These are phyloP conservation scores for Mangifera indica DNA, from an alignment of 345 rosid genomes.

Conservation along the genomic window DNA sequence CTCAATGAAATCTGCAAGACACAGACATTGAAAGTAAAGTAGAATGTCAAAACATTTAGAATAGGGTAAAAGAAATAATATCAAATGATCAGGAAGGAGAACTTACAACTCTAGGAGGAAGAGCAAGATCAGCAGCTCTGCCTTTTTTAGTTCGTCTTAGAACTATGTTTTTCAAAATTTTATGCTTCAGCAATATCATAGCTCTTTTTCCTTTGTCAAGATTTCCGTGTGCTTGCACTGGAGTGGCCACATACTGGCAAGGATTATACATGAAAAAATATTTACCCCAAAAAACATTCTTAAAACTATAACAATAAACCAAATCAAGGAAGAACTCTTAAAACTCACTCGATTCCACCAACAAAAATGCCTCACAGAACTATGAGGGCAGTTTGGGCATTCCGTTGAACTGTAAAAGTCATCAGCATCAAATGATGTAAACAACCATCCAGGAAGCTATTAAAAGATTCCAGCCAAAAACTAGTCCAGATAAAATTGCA, in stretches of 20 bases:
- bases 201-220: slow-evolving; percentile 54
- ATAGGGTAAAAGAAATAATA: slow-evolving; percentile 6
- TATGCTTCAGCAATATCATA: slow-evolving; percentile 86
- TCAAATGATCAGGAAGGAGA: slow-evolving; percentile 3
- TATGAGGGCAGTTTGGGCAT: slow-evolving; percentile 78
- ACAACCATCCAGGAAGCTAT: slow-evolving; percentile 7
- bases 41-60: slow-evolving; percentile 7
- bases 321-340: slow-evolving; percentile 9
- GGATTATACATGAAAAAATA: slow-evolving; percentile 12
- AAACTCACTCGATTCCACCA: slow-evolving; percentile 97
- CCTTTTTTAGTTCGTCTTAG: slow-evolving; percentile 91
- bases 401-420: slow-evolving; percentile 44
- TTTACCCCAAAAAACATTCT: slow-evolving; percentile 3
- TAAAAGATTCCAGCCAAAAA: background rate
- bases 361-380: slow-evolving; percentile 86
- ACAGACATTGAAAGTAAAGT: slow-evolving; percentile 1
- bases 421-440: slow-evolving; percentile 15
- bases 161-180: slow-evolving; percentile 63
- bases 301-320: background rate
- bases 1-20: slow-evolving; percentile 66
- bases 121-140: slow-evolving; percentile 98
- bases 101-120: slow-evolving; percentile 89
- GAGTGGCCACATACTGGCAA: slow-evolving; percentile 71
- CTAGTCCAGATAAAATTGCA: background rate
- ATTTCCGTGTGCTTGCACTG: slow-evolving; percentile 58